Base-by-base conservation (phyloP, 179 eudicot genomes). In the Beta corolliflora region DNA sequence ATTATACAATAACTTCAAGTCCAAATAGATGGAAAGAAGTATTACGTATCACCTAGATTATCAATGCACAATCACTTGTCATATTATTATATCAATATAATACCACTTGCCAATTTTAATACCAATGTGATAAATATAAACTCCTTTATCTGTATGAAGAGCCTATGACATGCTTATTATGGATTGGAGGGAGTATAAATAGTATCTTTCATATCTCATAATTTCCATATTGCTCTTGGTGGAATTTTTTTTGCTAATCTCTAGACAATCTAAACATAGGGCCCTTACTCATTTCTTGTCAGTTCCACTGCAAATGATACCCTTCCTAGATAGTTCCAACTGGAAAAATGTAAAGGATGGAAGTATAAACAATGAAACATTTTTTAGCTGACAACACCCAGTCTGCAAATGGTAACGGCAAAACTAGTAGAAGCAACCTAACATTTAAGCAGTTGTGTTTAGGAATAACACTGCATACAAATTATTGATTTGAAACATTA, bases 241-340 rank as follows among this genome's bases (percentile, higher is more conserved):
- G 41, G 41, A 36, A 36, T 36, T 36, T 36, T 36, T 36, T 36
- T 36, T 2, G 41, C 41, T 36, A 36, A 36, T 36, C 3, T 36
- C 41, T 36, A 55, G 41, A n/a, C 25, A 50, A 25, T 25, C 29
- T 29, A 55, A 55, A n/a, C 25, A 50, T 56, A 31, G 4, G 10
- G 48, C 25, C 75, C 61, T 67, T 52, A 54, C 15, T 50, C 2
- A 54, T 54, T 78, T 53, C 31, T 50, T 36, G 41, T 63, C 66
- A 36, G 71, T 45, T 77, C 12, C 41, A 67, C n/a, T 52, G 59
- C 45, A 78, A 55, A 68, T 41, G 67, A 68, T 68, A 55, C 31
- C 11, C 69, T 11, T 78, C 66, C 52, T 67, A 1, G 52, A 1
- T 48, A 48, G 52, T 48, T 68, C 36, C 36, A 13, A 52, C 31